Evolutionary conservation across 306 rosid species (phyloP).

Genomic region (Ochetophila trinervis): DNA sequence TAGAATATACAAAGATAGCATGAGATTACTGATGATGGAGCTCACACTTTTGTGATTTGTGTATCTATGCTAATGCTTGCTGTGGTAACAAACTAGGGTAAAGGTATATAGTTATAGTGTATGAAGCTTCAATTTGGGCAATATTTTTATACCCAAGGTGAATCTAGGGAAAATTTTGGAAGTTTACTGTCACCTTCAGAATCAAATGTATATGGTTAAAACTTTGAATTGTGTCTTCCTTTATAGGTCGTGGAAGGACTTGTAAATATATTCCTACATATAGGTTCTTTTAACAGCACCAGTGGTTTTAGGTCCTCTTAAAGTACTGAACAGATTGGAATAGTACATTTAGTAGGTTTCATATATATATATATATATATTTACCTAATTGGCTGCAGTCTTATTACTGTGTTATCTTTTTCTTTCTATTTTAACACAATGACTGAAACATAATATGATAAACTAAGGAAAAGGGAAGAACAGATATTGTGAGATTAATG

Average conservation of each 20-base stretch:
- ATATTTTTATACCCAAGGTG: slow-evolving; percentile 43
- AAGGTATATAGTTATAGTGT: slow-evolving; percentile 24
- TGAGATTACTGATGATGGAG: slow-evolving; percentile 31
- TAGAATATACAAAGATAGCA: slow-evolving; percentile 34
- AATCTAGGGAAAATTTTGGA: slow-evolving; percentile 33
- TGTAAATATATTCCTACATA: slow-evolving; percentile 9
- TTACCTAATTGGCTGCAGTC: neutral
- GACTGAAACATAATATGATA: no score
- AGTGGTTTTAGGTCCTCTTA: neutral
- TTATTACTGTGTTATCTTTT: neutral
- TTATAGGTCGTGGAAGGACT: slow-evolving; percentile 11
- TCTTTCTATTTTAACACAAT: no score
- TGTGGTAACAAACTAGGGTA: slow-evolving; percentile 39
- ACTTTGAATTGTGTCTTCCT: slow-evolving; percentile 20
- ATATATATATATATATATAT: no score
- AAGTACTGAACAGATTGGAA: neutral
- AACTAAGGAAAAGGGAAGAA: no score
- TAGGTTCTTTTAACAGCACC: neutral
- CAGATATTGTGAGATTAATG: no score
- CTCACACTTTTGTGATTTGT: slow-evolving; percentile 34
- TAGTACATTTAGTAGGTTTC: no score
- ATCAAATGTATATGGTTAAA: slow-evolving; percentile 39
- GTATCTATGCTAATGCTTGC: slow-evolving; percentile 24
- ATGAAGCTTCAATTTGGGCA: slow-evolving; percentile 41
- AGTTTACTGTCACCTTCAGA: slow-evolving; percentile 24